These are phyloP conservation scores for Fonsecaea pedrosoi DNA, from an alignment of 2,329 filamentous ascomycete genomes.

Conservation along the genomic window DNA sequence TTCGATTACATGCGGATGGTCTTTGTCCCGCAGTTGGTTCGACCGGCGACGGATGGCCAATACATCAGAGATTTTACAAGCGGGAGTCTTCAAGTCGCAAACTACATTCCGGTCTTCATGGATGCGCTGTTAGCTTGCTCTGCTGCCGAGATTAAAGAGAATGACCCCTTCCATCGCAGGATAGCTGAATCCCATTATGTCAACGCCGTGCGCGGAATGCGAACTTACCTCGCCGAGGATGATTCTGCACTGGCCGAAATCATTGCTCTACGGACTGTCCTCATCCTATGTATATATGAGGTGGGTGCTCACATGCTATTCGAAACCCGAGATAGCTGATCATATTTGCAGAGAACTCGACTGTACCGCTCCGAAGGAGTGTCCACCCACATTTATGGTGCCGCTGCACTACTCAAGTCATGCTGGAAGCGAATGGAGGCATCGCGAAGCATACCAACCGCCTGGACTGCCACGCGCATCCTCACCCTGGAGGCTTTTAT, in stretches of 20 bases:
- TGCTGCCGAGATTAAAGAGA: conserved; percentile 37
- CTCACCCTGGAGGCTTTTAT: conserved; percentile 41
- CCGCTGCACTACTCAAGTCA: conserved; percentile 38
- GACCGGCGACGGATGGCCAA: conserved; percentile 30
- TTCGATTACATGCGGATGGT: conserved; percentile 39
- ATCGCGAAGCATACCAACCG: background rate
- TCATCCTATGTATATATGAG: conserved; percentile 42
- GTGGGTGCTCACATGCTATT: conserved; percentile 19
- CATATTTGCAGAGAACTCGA: conserved; percentile 33
- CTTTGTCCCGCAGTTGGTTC: conserved; percentile 40
- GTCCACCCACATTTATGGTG: conserved; percentile 39
- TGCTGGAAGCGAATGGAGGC: conserved; percentile 13
- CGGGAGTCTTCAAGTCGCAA: conserved; percentile 34
- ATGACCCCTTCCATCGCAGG: conserved; percentile 22
- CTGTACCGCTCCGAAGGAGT: conserved; percentile 35
- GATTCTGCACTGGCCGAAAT: conserved; percentile 20
- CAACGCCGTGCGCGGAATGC: conserved; percentile 16
- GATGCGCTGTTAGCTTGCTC: conserved; percentile 40
- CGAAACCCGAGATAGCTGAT: background rate
- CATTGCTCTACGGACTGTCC: conserved; percentile 33
- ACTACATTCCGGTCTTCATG: conserved; percentile 37
- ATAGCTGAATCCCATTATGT: conserved; percentile 37
- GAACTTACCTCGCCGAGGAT: conserved; percentile 10
- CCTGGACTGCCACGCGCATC: conserved; percentile 30
- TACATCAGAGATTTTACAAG: conserved; percentile 28